phyloP scores from a whole-genome alignment of 176 grass and related monocot genomes.

The Zea mays region Zm-B73-REFERENCE-NAM-5.0 NC_050100.1:175354001-175354500 shows the following conservation, averaged over 20 bases:
- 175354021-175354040: slow-evolving; percentile 19
- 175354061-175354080: slow-evolving; percentile 59
- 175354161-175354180: slow-evolving; percentile 39
- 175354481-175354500: slow-evolving; percentile 77
- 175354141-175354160: slow-evolving; percentile 71
- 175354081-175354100: slow-evolving; percentile 59
- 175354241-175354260: background rate
- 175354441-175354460: slow-evolving; percentile 1
- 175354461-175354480: slow-evolving; percentile 1
- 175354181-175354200: slow-evolving; percentile 31
- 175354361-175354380: slow-evolving; percentile 52
- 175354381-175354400: slow-evolving; percentile 52
- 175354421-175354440: slow-evolving; percentile 17
- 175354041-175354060: slow-evolving; percentile 19
- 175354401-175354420: slow-evolving; percentile 46
- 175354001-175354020: background rate
- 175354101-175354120: slow-evolving; percentile 64
- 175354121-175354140: slow-evolving; percentile 70
- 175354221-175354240: slow-evolving; percentile 24
- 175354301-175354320: slow-evolving; percentile 58
- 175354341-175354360: slow-evolving; percentile 46
- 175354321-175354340: slow-evolving; percentile 59
- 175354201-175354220: background rate
- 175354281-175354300: slow-evolving; percentile 4
- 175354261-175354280: background rate